A percentile compares a stretch with the other conserved stretches of the same genome.
Conservation (phyloP, 177 flowering plant genomes). For the Tripterygium wilfordii region DNA sequence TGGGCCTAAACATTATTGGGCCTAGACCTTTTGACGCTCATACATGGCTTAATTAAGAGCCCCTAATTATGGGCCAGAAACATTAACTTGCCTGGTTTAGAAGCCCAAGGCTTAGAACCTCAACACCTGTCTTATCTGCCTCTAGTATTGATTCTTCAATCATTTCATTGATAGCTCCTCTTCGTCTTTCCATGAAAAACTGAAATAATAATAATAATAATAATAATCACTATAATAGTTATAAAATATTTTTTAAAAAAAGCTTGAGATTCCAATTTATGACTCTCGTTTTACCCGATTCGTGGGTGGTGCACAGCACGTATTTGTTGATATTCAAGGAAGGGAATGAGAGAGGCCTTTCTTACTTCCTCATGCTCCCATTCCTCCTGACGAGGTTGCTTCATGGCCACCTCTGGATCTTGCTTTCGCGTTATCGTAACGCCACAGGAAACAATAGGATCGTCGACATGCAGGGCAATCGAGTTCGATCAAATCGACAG, state of each 20-base stretch:
- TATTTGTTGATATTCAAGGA: conserved; percentile 18
- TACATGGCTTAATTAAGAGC: background rate
- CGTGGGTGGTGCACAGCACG: conserved; percentile 23
- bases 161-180: background rate
- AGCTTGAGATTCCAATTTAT: conserved; percentile 2
- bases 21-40: no score
- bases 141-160: no score
- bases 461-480: conserved; percentile 48
- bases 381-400: conserved; percentile 41
- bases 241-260: no score
- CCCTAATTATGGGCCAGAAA: background rate
- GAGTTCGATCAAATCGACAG: conserved; percentile 85
- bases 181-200: conserved; percentile 18
- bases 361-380: conserved; percentile 28
- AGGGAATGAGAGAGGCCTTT: conserved; percentile 21
- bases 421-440: conserved; percentile 56
- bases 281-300: no score
- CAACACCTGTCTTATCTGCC: conserved; percentile 62
- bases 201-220: no score
- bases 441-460: conserved; percentile 59
- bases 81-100: conserved; percentile 56
- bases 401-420: conserved; percentile 71
- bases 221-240: no score
- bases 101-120: conserved; percentile 77
- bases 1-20: no score